Evolutionary conservation across 305 asterid genomes (phyloP), one percentile per base, ranked within the genome.

Genomic region (Fraxinus albicans): DNA sequence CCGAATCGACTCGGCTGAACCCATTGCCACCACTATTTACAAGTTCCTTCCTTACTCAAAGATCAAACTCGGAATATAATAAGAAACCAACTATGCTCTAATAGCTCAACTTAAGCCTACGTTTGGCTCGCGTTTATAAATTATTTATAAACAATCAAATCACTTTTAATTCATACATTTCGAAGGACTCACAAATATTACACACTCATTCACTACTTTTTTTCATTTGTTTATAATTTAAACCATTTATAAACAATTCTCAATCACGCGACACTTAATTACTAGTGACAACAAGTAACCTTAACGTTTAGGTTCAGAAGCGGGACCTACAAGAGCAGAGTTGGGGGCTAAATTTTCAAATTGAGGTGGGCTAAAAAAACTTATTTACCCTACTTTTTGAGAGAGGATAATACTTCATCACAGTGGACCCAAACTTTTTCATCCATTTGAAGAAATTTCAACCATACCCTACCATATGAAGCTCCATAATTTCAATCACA

Each of bases 401-500:
- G 25, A 53, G 9, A 53, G 34, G 17, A 27, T 27, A 65, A 65
- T 23, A 9, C 4, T 21, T 60, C 13, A 60, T 60, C 35, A 27
- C 12, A 17, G 42, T 33, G 76, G 76, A 13, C 42, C 76, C 42
- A 70, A 70, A 70, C 75, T 69, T 67, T 2, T 80, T 75, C 82
- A 81, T 50, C 76, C 77, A 77, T 79, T 80, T 86, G 70, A 81
- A 80, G 75, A 84, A 78, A 78, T 44, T 80, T 82, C 85, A 67
- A 25, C 35, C 74, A 67, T 79, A 83, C 88, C 89, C 86, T 82
- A 81, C 90, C 50, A 83, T 74, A 42, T 77, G 73, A 80, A 84
- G 44, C 34, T 78, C 76, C 83, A 84, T 82, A 82, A 86, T 86
- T 83, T 65, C 84, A 74, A 69, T 78, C 88, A 85, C 81, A 31